A percentile compares a stretch with the other conserved stretches of the same genome.
phyloP scores from a whole-genome alignment of 163 green algal genomes.

The Scenedesmus sp. region DNA sequence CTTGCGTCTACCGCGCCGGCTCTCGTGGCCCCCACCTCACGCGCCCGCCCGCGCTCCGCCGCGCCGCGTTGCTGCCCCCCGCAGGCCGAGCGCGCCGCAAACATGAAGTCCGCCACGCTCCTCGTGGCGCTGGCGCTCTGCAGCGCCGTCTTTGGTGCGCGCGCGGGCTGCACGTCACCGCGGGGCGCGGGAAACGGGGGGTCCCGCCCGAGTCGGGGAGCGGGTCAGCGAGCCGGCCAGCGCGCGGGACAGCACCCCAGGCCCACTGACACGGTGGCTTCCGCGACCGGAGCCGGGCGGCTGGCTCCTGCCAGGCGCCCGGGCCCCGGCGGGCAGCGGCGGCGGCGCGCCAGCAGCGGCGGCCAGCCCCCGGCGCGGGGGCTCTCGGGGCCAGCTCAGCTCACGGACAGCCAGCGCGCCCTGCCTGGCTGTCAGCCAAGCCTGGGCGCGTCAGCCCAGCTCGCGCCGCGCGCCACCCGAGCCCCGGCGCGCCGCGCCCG shows the following conservation, averaged over 20 bases:
- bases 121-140: constrained; percentile 28
- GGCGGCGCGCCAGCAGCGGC: too few species aligned
- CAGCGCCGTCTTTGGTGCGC: constrained; percentile 4
- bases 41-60: too few species aligned
- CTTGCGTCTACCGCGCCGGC: too few species aligned
- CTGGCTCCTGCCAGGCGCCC: too few species aligned
- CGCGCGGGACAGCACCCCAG: not conserved
- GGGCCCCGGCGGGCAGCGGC: too few species aligned
- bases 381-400: too few species aligned
- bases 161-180: not conserved
- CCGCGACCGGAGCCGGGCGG: too few species aligned
- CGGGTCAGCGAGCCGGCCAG: not conserved
- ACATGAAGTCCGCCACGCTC: constrained; percentile 8
- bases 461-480: not conserved
- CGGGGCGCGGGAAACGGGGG: constrained; percentile 1
- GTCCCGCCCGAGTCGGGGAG: too few species aligned
- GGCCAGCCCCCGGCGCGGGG: too few species aligned
- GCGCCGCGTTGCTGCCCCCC: not conserved
- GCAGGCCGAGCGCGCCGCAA: constrained; percentile 11
- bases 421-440: not conserved
- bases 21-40: too few species aligned
- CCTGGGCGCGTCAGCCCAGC: not conserved
- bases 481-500: not conserved
- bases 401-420: too few species aligned
- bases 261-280: not conserved